These are phyloP conservation scores for Neopestalotiopsis sp. DNA, from an alignment of 2,329 filamentous ascomycete species.

Conservation along the genomic window DNA sequence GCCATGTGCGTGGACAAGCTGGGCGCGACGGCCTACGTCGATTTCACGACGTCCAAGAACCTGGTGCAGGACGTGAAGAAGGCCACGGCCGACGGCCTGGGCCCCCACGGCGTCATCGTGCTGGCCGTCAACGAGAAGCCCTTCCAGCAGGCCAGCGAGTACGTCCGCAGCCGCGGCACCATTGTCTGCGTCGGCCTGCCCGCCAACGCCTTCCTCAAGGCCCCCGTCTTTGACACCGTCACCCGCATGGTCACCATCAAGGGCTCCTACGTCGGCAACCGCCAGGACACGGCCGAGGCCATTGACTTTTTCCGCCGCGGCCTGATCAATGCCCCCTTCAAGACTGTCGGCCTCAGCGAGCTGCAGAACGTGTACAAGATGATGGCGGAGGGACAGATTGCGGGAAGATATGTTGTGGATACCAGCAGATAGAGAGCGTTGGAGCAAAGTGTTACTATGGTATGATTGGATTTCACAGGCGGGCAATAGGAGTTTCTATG, in stretches of 20 bases:
- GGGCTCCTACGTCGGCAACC: slow-evolving; percentile 92
- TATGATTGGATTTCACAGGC: not conserved
- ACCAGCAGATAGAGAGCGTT: slow-evolving; percentile 61
- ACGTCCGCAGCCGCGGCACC: slow-evolving; percentile 81
- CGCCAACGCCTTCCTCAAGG: slow-evolving; percentile 77
- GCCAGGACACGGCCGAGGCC: slow-evolving; percentile 85
- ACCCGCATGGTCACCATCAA: slow-evolving; percentile 90
- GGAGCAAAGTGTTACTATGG: not conserved
- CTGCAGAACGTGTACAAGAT: slow-evolving; percentile 81
- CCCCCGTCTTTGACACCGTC: slow-evolving; percentile 89
- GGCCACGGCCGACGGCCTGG: slow-evolving; percentile 78
- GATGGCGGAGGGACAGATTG: slow-evolving; percentile 73
- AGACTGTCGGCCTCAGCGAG: slow-evolving; percentile 81
- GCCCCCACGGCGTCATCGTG: slow-evolving; percentile 86
- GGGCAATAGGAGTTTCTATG: not conserved
- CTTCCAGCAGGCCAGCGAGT: slow-evolving; percentile 92
- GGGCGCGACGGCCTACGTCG: slow-evolving; percentile 76
- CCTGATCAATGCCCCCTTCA: slow-evolving; percentile 85
- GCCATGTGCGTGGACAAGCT: slow-evolving; percentile 71
- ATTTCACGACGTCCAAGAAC: slow-evolving; percentile 79
- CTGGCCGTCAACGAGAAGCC: slow-evolving; percentile 89
- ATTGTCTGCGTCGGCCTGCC: slow-evolving; percentile 92
- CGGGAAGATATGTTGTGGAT: slow-evolving; percentile 81
- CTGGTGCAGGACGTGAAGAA: slow-evolving; percentile 85
- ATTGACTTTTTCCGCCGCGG: slow-evolving; percentile 88